phyloP scores from a whole-genome alignment of 192 early-diverging fungal species.

The Globomyces pollinis-pini region DNA sequence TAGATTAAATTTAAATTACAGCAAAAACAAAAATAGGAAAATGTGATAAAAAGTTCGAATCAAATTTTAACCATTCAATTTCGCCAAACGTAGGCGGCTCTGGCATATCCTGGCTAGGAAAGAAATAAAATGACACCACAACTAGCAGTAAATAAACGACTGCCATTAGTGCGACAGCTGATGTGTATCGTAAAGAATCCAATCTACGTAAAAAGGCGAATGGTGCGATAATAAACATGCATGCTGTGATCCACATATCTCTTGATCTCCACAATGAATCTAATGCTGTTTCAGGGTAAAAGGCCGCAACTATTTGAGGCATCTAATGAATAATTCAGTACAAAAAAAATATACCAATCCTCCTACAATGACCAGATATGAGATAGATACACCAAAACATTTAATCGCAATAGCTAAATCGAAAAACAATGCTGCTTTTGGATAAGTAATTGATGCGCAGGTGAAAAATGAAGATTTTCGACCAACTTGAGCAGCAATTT shows the following conservation, averaged over 20 bases:
- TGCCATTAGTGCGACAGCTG: constrained; percentile 73
- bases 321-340: constrained; percentile 20
- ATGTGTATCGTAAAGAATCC: constrained; percentile 87
- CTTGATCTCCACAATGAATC: constrained; percentile 25
- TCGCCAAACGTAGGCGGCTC: constrained; percentile 19
- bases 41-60: constrained; percentile 58
- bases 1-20: too few species aligned
- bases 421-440: constrained; percentile 76
- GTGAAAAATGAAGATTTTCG: constrained; percentile 86
- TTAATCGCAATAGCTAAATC: constrained; percentile 97
- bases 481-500: constrained; percentile 63
- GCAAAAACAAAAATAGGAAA: constrained; percentile 98
- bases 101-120: constrained; percentile 26
- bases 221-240: constrained; percentile 64
- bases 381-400: constrained; percentile 94
- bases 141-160: constrained; percentile 81
- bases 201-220: constrained; percentile 72
- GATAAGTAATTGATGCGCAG: constrained; percentile 85
- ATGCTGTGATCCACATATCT: constrained; percentile 77
- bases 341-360: constrained; percentile 85
- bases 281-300: constrained; percentile 19
- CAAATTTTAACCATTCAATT: constrained; percentile 38
- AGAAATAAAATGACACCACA: constrained; percentile 66
- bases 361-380: constrained; percentile 92
- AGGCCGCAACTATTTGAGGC: constrained; percentile 31